phyloP scores from a whole-genome alignment of 306 rosid genomes.

The Quercus variabilis region DNA sequence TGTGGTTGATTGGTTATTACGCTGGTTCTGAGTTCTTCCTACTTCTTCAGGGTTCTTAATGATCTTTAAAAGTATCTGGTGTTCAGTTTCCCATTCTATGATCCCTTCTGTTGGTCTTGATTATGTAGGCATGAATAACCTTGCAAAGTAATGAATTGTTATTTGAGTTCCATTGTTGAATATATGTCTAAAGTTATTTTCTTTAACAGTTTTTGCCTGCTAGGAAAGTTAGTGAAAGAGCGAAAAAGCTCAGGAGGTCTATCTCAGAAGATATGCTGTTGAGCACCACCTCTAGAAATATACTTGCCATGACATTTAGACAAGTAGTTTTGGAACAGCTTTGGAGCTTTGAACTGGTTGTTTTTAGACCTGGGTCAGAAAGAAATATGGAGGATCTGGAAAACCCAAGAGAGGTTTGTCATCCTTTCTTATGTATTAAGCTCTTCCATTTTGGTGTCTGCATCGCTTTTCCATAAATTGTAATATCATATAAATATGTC shows the following conservation, averaged over 20 bases:
- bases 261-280: constrained; percentile 51
- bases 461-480: constrained; percentile 34
- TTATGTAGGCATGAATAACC: constrained; percentile 6
- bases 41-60: background rate
- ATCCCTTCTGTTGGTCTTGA: constrained; percentile 5
- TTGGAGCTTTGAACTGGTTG: constrained; percentile 67
- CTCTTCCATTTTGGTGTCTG: constrained; percentile 11
- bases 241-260: constrained; percentile 61
- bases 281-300: constrained; percentile 48
- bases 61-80: background rate
- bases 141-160: constrained; percentile 1
- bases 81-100: background rate
- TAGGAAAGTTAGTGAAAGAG: constrained; percentile 71
- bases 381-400: constrained; percentile 82
- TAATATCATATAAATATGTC: constrained; percentile 57
- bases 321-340: constrained; percentile 82
- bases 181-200: constrained; percentile 7
- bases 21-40: background rate
- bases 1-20: background rate
- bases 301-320: constrained; percentile 87
- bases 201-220: constrained; percentile 79
- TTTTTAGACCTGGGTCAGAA: constrained; percentile 71
- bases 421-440: constrained; percentile 11
- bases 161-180: background rate
- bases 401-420: constrained; percentile 75